Evolutionary conservation across 2,329 filamentous ascomycete species (phyloP), one percentile per base, ranked within the genome.

Genomic region (Orbilia javanica): DNA sequence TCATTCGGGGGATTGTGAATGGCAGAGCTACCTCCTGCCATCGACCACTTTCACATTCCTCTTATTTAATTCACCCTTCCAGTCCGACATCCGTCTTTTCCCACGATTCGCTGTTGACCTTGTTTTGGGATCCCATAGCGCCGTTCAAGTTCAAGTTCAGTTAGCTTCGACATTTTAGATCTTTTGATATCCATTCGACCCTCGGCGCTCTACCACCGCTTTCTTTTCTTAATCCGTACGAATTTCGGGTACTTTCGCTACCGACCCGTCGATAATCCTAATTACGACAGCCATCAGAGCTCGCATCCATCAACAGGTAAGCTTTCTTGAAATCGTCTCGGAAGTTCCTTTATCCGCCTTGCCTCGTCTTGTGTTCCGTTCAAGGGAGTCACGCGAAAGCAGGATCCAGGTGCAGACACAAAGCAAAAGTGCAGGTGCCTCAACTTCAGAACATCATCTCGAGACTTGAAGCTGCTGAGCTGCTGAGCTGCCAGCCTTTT

Each of bases 331-430:
- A 53, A 31, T 18, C 55, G 55, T 42, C 67, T 72, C 74, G 74
- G 74, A 78, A 78, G 74, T 78, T 60, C 50, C 67, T 64, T 60
- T 60, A 72, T 60, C 74, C 67, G 74, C 63, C 48, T 64, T 52
- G 25, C 29, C 20, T 48, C 29, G 48, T 44, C 60, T 55, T 67
- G 48, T 69, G 53, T 39, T 27, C 39, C 63, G 46, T 53, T 39
- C 60, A 63, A 34, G 31, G 53, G 67, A 78, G 74, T 78, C 74
- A 78, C 74, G 74, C 74, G 74, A 72, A 77, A 68, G 29, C 53
- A 78, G 74, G 74, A 78, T 78, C 74, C 74, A 72, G 67, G 44
- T 66, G 67, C 64, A 57, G 22, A 46, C 67, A 77, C 74, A 71
- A 31, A 34, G 53, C 67, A 66, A 78, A 78, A 78, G 67, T 31